A percentile compares a stretch with the other conserved stretches of the same genome.
These are phyloP conservation scores for Neurospora sp. DNA, from an alignment of 2,329 filamentous ascomycete species.

Conservation along the genomic window DNA sequence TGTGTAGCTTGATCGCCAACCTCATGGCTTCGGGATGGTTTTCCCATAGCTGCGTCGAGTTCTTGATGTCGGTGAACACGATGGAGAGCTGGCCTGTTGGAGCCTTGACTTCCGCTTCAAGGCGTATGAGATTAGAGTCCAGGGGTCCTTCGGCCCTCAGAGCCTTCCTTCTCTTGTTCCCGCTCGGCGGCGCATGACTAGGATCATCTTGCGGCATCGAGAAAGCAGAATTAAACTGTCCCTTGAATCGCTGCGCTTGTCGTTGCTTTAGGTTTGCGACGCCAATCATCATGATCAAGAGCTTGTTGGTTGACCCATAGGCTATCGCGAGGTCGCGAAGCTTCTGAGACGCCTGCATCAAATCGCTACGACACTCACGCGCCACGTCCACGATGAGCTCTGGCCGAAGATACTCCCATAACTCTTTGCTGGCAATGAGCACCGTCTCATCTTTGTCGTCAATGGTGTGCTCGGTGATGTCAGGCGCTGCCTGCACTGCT, in stretches of 20 bases:
- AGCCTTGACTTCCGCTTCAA: slow-evolving; percentile 84
- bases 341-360: slow-evolving; percentile 94
- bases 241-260: slow-evolving; percentile 60
- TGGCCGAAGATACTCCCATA: slow-evolving; percentile 90
- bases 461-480: slow-evolving; percentile 69
- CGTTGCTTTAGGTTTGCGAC: slow-evolving; percentile 84
- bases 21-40: slow-evolving; percentile 92
- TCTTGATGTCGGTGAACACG: slow-evolving; percentile 98
- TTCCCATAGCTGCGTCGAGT: slow-evolving; percentile 93
- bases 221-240: slow-evolving; percentile 77
- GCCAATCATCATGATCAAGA: slow-evolving; percentile 98
- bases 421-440: slow-evolving; percentile 77
- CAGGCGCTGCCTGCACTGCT: slow-evolving; percentile 81
- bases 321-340: slow-evolving; percentile 90
- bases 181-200: slow-evolving; percentile 47
- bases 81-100: slow-evolving; percentile 86
- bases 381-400: slow-evolving; percentile 89
- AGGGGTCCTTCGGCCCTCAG: slow-evolving; percentile 55
- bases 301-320: slow-evolving; percentile 86
- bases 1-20: slow-evolving; percentile 93
- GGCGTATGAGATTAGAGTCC: slow-evolving; percentile 76
- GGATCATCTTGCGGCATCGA: slow-evolving; percentile 59
- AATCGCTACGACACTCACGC: slow-evolving; percentile 72
- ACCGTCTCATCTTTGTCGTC: slow-evolving; percentile 90
- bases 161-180: slow-evolving; percentile 49